phyloP scores from a whole-genome alignment of 768 basidiomycete species.

The Phallus indusiatus region DNA sequence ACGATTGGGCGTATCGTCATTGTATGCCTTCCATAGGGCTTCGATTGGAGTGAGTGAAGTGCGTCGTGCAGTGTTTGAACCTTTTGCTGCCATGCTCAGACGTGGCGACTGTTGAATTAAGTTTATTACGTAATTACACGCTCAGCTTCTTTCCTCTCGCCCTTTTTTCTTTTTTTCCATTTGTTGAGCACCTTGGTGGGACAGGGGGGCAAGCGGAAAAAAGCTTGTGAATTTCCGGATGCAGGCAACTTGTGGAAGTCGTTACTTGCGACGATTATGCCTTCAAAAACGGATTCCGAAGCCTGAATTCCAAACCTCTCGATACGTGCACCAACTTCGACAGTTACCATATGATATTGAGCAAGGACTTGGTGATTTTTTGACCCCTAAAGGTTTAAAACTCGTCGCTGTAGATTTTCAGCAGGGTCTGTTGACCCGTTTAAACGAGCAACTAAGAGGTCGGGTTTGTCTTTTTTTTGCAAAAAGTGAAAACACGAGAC shows the following conservation, averaged over 20 bases:
- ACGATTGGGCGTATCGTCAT: conserved; percentile 63
- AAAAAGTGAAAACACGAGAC: background rate
- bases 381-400: conserved; percentile 63
- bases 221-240: background rate
- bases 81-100: conserved; percentile 8
- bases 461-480: conserved; percentile 14
- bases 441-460: conserved; percentile 74
- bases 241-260: background rate
- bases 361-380: conserved; percentile 67
- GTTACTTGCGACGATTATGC: background rate
- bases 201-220: background rate
- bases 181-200: background rate
- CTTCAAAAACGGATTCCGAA: background rate
- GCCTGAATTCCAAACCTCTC: conserved; percentile 10
- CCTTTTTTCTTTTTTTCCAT: background rate
- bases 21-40: conserved; percentile 70
- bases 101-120: background rate
- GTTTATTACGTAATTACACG: conserved; percentile 2
- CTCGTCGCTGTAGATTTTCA: conserved; percentile 78
- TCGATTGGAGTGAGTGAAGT: conserved; percentile 27
- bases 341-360: conserved; percentile 57
- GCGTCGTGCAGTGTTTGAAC: background rate
- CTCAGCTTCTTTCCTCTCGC: background rate
- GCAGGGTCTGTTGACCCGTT: conserved; percentile 65
- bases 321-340: conserved; percentile 41